These are phyloP conservation scores for Protomyces inouyei DNA, from an alignment of 1,139 yeast species.

Conservation along the genomic window DNA sequence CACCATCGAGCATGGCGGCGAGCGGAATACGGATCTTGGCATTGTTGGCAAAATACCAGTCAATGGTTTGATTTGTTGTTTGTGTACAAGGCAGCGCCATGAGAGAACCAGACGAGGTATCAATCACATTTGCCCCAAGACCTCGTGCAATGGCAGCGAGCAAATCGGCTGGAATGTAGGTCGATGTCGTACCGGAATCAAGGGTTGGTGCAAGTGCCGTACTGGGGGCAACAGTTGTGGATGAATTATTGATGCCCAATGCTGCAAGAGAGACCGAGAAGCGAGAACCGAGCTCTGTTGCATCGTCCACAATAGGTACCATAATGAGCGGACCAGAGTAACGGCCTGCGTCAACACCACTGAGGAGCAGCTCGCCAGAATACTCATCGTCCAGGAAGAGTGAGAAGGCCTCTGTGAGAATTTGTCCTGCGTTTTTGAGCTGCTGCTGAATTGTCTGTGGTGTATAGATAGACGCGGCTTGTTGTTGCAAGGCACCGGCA, in stretches of 20 bases:
- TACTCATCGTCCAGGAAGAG: constrained; percentile 47
- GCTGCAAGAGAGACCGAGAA: constrained; percentile 30
- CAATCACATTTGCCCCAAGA: constrained; percentile 41
- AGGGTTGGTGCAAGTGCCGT: constrained; percentile 38
- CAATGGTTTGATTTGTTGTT: constrained; percentile 34
- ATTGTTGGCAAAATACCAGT: constrained; percentile 44
- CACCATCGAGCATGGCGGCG: constrained; percentile 26
- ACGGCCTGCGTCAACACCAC: constrained; percentile 55
- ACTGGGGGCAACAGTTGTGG: constrained; percentile 14
- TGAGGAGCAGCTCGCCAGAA: constrained; percentile 52
- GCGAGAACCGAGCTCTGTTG: not conserved
- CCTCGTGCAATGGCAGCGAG: constrained; percentile 42
- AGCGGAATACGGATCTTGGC: constrained; percentile 43
- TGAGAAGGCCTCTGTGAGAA: constrained; percentile 20
- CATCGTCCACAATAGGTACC: constrained; percentile 32
- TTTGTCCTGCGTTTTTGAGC: constrained; percentile 14
- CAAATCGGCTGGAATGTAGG: constrained; percentile 47
- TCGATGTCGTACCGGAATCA: constrained; percentile 63
- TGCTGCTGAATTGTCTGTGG: constrained; percentile 27
- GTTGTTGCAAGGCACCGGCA: not conserved
- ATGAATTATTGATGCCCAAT: constrained; percentile 10
- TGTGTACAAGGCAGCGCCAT: constrained; percentile 33
- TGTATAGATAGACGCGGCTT: not conserved
- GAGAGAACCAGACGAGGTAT: constrained; percentile 33
- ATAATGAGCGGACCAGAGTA: constrained; percentile 45